These are phyloP conservation scores for Porodaedalea pini DNA, from an alignment of 1,284 basidiomycete genomes.

Conservation along the genomic window DNA sequence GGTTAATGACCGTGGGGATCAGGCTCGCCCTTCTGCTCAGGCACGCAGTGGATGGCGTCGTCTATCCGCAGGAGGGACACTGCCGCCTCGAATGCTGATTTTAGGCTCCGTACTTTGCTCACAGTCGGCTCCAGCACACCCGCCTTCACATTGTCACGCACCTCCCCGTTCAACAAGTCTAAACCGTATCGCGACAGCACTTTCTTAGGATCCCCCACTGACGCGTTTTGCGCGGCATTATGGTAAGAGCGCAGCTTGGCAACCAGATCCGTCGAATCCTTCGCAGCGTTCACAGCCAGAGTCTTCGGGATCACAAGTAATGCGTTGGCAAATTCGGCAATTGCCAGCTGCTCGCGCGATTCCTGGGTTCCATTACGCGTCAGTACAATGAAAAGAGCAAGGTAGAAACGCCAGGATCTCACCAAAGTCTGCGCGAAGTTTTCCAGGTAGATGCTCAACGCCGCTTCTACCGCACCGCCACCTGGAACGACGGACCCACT, in stretches of 20 bases:
- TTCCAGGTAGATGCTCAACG: conserved; percentile 95
- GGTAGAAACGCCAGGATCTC: conserved; percentile 30
- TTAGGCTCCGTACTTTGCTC: conserved; percentile 95
- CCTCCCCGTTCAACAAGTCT: conserved; percentile 91
- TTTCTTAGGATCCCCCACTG: conserved; percentile 91
- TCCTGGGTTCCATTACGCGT: conserved; percentile 52
- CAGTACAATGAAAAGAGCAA: conserved; percentile 14
- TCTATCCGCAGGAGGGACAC: conserved; percentile 95
- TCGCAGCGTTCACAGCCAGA: conserved; percentile 96
- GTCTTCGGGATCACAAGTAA: conserved; percentile 96
- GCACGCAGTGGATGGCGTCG: conserved; percentile 85
- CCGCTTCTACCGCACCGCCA: conserved; percentile 96
- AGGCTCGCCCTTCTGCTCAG: conserved; percentile 73
- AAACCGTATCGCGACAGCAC: conserved; percentile 92
- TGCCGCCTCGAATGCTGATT: conserved; percentile 95
- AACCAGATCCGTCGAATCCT: conserved; percentile 97
- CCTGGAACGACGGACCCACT: conserved; percentile 95
- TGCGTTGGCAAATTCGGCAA: conserved; percentile 95
- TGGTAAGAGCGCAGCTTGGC: conserved; percentile 97
- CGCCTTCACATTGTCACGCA: conserved; percentile 91
- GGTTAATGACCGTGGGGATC: conserved; percentile 56
- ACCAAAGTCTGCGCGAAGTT: conserved; percentile 98
- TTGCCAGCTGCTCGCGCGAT: conserved; percentile 96
- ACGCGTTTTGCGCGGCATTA: conserved; percentile 92
- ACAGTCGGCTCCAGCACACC: conserved; percentile 96